These are phyloP conservation scores for Gossypium rotundifolium DNA, from an alignment of 345 rosid species.

Conservation along the genomic window DNA sequence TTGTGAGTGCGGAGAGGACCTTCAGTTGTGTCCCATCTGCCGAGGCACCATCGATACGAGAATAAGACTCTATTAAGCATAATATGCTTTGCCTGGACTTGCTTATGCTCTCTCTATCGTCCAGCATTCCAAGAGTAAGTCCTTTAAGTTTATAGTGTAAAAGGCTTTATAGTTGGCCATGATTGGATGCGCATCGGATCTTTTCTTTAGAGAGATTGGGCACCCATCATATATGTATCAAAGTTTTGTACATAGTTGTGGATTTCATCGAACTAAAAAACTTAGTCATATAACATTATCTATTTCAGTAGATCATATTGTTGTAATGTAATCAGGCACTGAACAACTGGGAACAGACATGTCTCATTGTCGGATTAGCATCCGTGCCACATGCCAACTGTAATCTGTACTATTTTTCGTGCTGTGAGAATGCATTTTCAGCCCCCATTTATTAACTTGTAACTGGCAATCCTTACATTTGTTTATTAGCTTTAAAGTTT, in stretches of 20 bases:
- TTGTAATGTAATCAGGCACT: neutral
- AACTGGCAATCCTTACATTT: neutral
- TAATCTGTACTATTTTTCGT: neutral
- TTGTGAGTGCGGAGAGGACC: conserved; percentile 79
- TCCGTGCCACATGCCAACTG: neutral
- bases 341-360: neutral
- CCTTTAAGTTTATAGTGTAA: conserved; percentile 2
- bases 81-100: neutral
- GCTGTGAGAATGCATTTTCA: neutral
- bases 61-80: conserved; percentile 72
- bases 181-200: neutral
- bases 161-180: neutral
- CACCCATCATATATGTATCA: neutral
- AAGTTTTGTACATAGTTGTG: conserved; percentile 1
- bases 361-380: neutral
- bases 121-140: neutral
- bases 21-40: conserved; percentile 76
- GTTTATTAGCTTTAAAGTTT: neutral
- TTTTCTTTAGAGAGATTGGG: neutral
- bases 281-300: neutral
- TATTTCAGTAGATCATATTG: neutral
- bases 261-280: neutral
- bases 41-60: conserved; percentile 57
- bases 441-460: neutral
- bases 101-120: neutral